Conservation (phyloP, 1,284 basidiomycete species). For the Erythrobasidium hasegawianum region DNA sequence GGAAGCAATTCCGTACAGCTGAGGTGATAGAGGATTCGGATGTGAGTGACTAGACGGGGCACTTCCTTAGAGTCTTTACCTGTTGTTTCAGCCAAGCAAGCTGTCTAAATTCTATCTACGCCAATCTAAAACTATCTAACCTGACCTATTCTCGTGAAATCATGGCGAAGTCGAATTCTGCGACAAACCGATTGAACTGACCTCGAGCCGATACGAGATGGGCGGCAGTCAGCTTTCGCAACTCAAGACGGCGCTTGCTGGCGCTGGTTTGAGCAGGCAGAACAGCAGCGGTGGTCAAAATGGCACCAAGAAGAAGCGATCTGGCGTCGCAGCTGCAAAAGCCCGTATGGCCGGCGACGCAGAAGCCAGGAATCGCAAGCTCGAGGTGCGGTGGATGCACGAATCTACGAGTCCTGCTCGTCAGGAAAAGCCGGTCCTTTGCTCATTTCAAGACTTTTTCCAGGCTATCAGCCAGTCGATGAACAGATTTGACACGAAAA, state of each 20-base stretch:
- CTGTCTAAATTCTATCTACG: no score
- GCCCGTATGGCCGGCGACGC: constrained; percentile 45
- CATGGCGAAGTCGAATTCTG: no score
- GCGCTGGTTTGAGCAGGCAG: constrained; percentile 67
- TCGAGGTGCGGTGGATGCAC: constrained; percentile 64
- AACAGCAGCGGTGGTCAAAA: constrained; percentile 47
- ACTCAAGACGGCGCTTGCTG: constrained; percentile 74
- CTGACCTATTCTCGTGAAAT: no score
- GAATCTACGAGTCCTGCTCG: neutral
- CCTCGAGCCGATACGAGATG: no score
- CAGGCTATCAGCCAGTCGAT: constrained; percentile 74
- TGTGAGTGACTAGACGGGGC: neutral
- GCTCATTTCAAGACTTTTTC: constrained; percentile 34
- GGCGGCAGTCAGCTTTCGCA: constrained; percentile 74
- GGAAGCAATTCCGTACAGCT: constrained; percentile 27
- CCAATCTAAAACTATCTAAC: no score
- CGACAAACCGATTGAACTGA: no score
- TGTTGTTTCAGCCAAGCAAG: no score
- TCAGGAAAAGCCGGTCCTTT: constrained; percentile 2
- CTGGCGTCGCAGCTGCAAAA: no score
- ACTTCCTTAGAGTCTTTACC: no score
- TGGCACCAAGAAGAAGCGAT: constrained; percentile 50
- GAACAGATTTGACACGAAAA: constrained; percentile 90
- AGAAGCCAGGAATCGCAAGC: constrained; percentile 61
- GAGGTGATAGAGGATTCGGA: constrained; percentile 32